A percentile compares a stretch with the other conserved stretches of the same genome.
These are phyloP conservation scores for Achlya hypogyna DNA, from an alignment of 352 stramenopile genomes.

Conservation along the genomic window DNA sequence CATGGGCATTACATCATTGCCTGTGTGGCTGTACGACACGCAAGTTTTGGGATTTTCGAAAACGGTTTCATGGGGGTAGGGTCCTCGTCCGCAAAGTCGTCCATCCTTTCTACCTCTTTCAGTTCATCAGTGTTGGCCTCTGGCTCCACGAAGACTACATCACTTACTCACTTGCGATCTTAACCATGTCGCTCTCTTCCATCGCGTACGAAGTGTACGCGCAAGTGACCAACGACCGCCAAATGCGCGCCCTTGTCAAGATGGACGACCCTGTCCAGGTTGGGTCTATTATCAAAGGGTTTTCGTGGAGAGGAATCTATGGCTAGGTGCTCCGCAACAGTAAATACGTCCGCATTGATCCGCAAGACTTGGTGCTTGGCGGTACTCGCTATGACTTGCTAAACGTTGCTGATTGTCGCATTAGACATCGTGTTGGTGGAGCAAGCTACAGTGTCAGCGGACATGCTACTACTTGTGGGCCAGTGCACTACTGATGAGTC, in stretches of 20 bases:
- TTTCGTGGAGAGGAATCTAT: too few relatives aligned
- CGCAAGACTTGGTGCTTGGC: conserved; percentile 46
- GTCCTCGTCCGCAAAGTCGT: conserved; percentile 58
- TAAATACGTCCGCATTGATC: too few relatives aligned
- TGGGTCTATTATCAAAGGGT: too few relatives aligned
- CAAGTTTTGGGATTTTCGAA: background rate
- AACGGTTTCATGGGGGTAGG: conserved; percentile 2
- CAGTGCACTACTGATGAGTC: conserved; percentile 66
- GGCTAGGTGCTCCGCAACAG: too few relatives aligned
- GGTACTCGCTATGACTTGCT: conserved; percentile 53
- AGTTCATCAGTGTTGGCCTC: conserved; percentile 52
- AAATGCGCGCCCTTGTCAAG: conserved; percentile 48
- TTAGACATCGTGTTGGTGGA: conserved; percentile 62
- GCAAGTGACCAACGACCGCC: conserved; percentile 48
- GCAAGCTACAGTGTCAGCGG: conserved; percentile 48
- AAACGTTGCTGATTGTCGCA: conserved; percentile 46
- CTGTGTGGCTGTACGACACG: conserved; percentile 24
- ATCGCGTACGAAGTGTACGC: conserved; percentile 61
- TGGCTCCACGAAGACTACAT: conserved; percentile 62
- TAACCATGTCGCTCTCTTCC: conserved; percentile 50
- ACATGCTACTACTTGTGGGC: conserved; percentile 50
- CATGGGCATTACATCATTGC: conserved; percentile 38
- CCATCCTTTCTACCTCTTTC: conserved; percentile 77
- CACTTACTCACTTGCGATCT: conserved; percentile 58
- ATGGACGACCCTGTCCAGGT: too few relatives aligned